A percentile compares a stretch with the other conserved stretches of the same genome.
Conservation (phyloP, 2,329 filamentous ascomycete genomes). For the Esteya vermicola region DNA sequence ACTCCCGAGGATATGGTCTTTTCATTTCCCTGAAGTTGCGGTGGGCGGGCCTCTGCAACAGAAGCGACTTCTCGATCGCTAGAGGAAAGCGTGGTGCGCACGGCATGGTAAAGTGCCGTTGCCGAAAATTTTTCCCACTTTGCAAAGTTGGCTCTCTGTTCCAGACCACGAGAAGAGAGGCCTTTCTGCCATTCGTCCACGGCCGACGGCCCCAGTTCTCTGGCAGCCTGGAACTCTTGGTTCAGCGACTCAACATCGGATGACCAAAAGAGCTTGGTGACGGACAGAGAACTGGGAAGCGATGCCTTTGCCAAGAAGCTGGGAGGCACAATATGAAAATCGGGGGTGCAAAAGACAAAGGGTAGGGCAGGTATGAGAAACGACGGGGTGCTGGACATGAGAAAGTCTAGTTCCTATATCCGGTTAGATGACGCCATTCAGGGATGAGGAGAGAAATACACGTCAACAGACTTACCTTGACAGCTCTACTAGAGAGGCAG, state of each 20-base stretch:
- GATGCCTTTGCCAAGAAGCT: slow-evolving; percentile 36
- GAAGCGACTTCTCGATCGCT: slow-evolving; percentile 5
- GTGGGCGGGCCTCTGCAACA: not conserved
- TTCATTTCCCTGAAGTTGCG: not conserved
- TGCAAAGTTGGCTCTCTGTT: slow-evolving; percentile 43
- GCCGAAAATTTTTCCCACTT: slow-evolving; percentile 65
- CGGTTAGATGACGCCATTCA: not conserved
- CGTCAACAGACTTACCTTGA: slow-evolving; percentile 43
- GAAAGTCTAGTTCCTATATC: slow-evolving; percentile 55
- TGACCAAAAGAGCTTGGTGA: slow-evolving; percentile 54
- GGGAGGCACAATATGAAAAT: slow-evolving; percentile 45
- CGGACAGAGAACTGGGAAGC: slow-evolving; percentile 29
- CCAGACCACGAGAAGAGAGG: slow-evolving; percentile 47
- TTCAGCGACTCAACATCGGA: slow-evolving; percentile 48
- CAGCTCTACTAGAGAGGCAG: slow-evolving; percentile 46
- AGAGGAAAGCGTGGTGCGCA: slow-evolving; percentile 19
- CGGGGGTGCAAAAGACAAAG: slow-evolving; percentile 49
- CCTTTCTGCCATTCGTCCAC: slow-evolving; percentile 71
- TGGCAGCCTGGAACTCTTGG: slow-evolving; percentile 47
- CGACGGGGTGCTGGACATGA: slow-evolving; percentile 44
- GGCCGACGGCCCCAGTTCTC: slow-evolving; percentile 50
- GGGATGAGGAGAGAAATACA: not conserved
- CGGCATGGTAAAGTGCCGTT: slow-evolving; percentile 25
- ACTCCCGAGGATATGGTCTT: not conserved
- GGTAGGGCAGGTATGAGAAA: slow-evolving; percentile 54